Conservation (phyloP, 2,329 filamentous ascomycete genomes). For the Aspergillus sergii region DNA sequence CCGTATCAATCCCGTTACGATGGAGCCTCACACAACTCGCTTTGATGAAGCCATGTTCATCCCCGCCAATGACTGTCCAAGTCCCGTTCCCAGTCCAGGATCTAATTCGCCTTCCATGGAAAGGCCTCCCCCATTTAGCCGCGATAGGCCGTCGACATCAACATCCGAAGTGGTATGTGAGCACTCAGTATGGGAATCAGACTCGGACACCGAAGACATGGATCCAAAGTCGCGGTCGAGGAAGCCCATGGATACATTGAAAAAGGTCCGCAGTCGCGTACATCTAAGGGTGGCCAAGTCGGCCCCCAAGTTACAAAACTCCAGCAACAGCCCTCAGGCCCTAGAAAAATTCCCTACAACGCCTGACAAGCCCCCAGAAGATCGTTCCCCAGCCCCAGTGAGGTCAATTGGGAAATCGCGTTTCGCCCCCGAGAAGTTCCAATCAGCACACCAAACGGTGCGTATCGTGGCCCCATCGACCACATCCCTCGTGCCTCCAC, state of each 20-base stretch:
- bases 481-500: conserved; percentile 33
- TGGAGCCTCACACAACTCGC: conserved; percentile 42
- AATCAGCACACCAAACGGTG: conserved; percentile 33
- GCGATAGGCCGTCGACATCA: conserved; percentile 37
- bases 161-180: conserved; percentile 36
- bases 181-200: conserved; percentile 45
- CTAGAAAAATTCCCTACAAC: conserved; percentile 35
- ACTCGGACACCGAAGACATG: conserved; percentile 40
- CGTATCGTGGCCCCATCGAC: conserved; percentile 41
- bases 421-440: conserved; percentile 28
- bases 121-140: conserved; percentile 27
- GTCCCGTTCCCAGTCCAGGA: conserved; percentile 38
- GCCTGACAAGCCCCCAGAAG: conserved; percentile 26
- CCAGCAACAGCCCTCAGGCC: conserved; percentile 15
- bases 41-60: conserved; percentile 46
- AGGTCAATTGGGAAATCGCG: conserved; percentile 23
- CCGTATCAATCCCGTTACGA: conserved; percentile 41
- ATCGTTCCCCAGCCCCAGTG: conserved; percentile 20
- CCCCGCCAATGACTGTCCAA: conserved; percentile 40
- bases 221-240: conserved; percentile 39
- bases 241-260: conserved; percentile 42
- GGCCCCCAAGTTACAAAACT: conserved; percentile 34
- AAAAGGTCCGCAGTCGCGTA: conserved; percentile 44
- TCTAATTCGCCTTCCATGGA: conserved; percentile 32
- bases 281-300: conserved; percentile 43